These are phyloP conservation scores for Sporothrix curviconia DNA, from an alignment of 2,329 filamentous ascomycete genomes.

Conservation along the genomic window DNA sequence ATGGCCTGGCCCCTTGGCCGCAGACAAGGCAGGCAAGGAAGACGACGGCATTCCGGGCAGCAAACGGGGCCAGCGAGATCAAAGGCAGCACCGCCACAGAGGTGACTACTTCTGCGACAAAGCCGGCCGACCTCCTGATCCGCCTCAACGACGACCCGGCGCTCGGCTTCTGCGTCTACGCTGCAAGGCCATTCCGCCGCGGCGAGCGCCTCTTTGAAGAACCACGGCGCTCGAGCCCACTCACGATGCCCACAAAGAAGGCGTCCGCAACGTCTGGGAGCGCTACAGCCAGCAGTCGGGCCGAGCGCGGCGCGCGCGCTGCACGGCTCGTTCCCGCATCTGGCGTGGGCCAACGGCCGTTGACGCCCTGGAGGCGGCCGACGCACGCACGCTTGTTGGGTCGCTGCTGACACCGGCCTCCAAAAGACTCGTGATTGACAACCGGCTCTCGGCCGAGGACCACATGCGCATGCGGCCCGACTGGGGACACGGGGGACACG, in stretches of 20 bases:
- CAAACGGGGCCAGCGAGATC: too few relatives aligned
- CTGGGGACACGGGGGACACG: not conserved
- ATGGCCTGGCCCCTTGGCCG: not conserved
- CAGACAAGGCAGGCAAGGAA: not conserved
- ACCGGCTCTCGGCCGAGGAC: constrained; percentile 14
- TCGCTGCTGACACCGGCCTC: constrained; percentile 4
- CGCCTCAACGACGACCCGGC: constrained; percentile 16
- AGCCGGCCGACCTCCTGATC: constrained; percentile 12
- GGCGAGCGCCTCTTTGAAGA: constrained; percentile 26
- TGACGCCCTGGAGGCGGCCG: constrained; percentile 15
- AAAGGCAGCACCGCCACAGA: not conserved
- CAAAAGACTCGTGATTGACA: constrained; percentile 5
- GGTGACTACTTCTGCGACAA: not conserved
- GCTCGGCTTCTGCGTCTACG: constrained; percentile 28
- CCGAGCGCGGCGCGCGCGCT: constrained; percentile 9
- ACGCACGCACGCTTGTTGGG: constrained; percentile 13
- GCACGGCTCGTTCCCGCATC: constrained; percentile 20
- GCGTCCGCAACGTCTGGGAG: constrained; percentile 17
- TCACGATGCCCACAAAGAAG: constrained; percentile 16
- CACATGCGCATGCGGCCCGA: constrained; percentile 21
- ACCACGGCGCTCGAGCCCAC: constrained; percentile 20
- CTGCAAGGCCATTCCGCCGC: constrained; percentile 20
- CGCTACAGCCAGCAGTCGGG: constrained; percentile 8
- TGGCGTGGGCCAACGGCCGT: constrained; percentile 20
- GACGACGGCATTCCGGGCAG: not conserved